Evolutionary conservation across 345 rosid species (phyloP).

Genomic region (Gossypium longicalyx): DNA sequence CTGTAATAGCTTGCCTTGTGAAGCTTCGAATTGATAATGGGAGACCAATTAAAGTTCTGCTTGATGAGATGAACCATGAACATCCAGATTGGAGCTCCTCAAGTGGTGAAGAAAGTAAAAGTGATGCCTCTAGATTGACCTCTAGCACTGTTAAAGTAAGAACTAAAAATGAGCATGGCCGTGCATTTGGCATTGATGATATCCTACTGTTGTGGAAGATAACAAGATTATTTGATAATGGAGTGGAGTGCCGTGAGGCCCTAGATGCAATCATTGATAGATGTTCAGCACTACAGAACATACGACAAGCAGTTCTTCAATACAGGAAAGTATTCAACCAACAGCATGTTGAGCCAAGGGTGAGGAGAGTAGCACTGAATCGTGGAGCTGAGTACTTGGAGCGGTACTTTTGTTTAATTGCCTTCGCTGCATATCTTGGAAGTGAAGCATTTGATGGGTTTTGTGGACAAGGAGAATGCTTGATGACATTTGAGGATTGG

Average conservation of each 20-base stretch:
- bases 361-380: conserved; percentile 75
- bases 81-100: conserved; percentile 71
- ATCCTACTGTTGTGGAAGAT: conserved; percentile 83
- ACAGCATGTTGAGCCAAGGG: conserved; percentile 89
- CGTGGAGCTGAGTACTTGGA: conserved; percentile 98
- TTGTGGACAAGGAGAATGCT: conserved; percentile 69
- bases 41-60: conserved; percentile 69
- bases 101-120: conserved; percentile 84
- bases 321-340: conserved; percentile 87
- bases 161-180: conserved; percentile 47
- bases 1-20: conserved; percentile 96
- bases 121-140: conserved; percentile 35
- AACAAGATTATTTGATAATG: conserved; percentile 88
- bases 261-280: conserved; percentile 89
- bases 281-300: conserved; percentile 94
- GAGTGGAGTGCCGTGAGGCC: conserved; percentile 86
- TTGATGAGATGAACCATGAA: conserved; percentile 52
- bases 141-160: conserved; percentile 27
- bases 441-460: conserved; percentile 88
- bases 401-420: conserved; percentile 83
- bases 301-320: conserved; percentile 84
- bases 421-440: conserved; percentile 97
- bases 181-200: conserved; percentile 84
- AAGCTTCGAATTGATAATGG: conserved; percentile 83
- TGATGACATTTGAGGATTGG: conserved; percentile 84